Evolutionary conservation across 768 basidiomycete genomes (phyloP).

Genomic region (Daedalea quercina): DNA sequence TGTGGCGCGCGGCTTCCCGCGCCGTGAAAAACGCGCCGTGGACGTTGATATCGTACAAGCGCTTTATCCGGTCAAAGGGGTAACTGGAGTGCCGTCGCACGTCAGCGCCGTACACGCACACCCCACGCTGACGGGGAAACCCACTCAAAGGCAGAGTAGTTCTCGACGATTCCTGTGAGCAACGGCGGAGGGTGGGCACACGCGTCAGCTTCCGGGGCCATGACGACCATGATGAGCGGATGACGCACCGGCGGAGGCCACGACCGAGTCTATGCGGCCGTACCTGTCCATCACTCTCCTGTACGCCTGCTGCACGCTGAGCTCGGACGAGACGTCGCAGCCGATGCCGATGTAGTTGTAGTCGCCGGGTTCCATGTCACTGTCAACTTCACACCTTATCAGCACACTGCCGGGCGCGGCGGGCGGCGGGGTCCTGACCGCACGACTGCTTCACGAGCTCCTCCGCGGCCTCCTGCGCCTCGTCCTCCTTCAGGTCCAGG

Average conservation of each 20-base stretch:
- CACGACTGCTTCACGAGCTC: constrained; percentile 56
- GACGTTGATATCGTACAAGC: constrained; percentile 88
- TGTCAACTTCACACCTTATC: constrained; percentile 39
- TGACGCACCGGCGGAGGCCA: constrained; percentile 76
- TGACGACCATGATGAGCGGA: constrained; percentile 5
- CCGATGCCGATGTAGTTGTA: constrained; percentile 68
- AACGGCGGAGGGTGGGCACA: not conserved
- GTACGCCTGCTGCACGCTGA: constrained; percentile 70
- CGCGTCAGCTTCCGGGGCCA: not conserved
- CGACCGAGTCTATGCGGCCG: constrained; percentile 75
- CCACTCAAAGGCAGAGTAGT: constrained; percentile 81
- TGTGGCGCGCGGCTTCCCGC: constrained; percentile 85
- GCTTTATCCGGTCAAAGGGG: constrained; percentile 78
- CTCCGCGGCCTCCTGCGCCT: constrained; percentile 59
- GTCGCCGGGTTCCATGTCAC: constrained; percentile 46
- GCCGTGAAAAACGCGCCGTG: constrained; percentile 96
- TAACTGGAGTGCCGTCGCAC: constrained; percentile 40
- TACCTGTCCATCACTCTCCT: constrained; percentile 52
- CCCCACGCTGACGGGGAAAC: constrained; percentile 17
- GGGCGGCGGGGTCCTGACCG: constrained; percentile 28
- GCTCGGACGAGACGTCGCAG: constrained; percentile 85
- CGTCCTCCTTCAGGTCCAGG: constrained; percentile 70
- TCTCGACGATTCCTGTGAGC: constrained; percentile 77
- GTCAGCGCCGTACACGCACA: constrained; percentile 10
- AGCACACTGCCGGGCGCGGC: constrained; percentile 17